Percentiles rank a stretch among this genome's conserved stretches.
These are phyloP conservation scores for Chaetomiaceae sp. DNA, from an alignment of 2,329 filamentous ascomycete species.

Conservation along the genomic window DNA sequence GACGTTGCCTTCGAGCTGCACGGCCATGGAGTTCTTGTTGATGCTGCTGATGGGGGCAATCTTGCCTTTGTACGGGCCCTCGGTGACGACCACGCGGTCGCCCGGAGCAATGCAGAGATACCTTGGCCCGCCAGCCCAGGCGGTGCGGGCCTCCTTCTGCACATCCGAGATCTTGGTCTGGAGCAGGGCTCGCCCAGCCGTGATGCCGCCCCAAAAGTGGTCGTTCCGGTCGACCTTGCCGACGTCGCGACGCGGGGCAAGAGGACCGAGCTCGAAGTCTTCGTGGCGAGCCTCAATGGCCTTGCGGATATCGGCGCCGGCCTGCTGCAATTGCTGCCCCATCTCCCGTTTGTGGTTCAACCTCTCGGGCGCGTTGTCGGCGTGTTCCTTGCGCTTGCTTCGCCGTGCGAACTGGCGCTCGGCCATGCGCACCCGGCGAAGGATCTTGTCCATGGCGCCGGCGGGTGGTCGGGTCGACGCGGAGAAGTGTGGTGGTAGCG, in stretches of 20 bases:
- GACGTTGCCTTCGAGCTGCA: slow-evolving; percentile 59
- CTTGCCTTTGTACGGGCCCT: slow-evolving; percentile 75
- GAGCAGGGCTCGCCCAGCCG: slow-evolving; percentile 25
- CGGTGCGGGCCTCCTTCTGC: slow-evolving; percentile 41
- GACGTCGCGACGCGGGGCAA: slow-evolving; percentile 72
- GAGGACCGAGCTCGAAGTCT: slow-evolving; percentile 71
- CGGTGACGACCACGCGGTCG: slow-evolving; percentile 78
- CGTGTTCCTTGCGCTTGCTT: slow-evolving; percentile 28
- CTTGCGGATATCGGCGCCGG: slow-evolving; percentile 22
- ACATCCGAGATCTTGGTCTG: slow-evolving; percentile 32
- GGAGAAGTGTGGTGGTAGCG: not conserved
- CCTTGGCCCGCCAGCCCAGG: slow-evolving; percentile 51
- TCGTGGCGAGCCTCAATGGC: slow-evolving; percentile 56
- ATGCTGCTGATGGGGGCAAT: slow-evolving; percentile 68
- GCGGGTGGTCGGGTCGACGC: slow-evolving; percentile 8
- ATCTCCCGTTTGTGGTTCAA: slow-evolving; percentile 5
- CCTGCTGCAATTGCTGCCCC: slow-evolving; percentile 18
- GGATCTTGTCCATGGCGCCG: slow-evolving; percentile 63
- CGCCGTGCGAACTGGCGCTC: slow-evolving; percentile 57
- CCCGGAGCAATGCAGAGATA: slow-evolving; percentile 59
- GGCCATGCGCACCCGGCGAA: slow-evolving; percentile 61
- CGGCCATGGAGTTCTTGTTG: slow-evolving; percentile 47
- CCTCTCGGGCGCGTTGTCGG: slow-evolving; percentile 29
- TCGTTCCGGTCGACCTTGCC: slow-evolving; percentile 58
- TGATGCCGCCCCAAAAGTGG: slow-evolving; percentile 38